Evolutionary conservation across 805 yeast species (phyloP), one percentile per base, ranked within the genome.

Genomic region (Ogataea minuta): DNA sequence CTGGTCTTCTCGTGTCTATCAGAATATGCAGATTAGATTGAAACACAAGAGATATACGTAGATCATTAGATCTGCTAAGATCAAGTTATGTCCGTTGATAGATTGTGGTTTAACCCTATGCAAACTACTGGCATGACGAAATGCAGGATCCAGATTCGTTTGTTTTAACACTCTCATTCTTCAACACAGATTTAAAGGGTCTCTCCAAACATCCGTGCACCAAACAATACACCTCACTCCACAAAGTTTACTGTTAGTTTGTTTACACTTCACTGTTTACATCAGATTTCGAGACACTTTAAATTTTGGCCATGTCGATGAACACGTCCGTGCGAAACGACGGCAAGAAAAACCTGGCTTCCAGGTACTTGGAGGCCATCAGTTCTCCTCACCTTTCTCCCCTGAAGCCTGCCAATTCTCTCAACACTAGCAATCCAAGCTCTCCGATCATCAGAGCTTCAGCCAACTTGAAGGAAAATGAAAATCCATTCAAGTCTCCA

Each of bases 351-450:
- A 57, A 57, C 41, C 41, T 57, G 43, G 62, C 63, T 11, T 56
- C 63, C 4, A 45, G 45, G 39, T 60, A 60, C 31, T 32, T 60
- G 40, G 60, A 55, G 36, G 57, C 62, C 21, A 55, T 59, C 13
- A 57, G 58, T 3, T 44, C 54, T 8, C 48, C 58, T 9, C 46
- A 44, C 23, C 12, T 44, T 3, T 45, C 53, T 3, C 62, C 60
- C 6, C 23, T 57, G 44, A 48, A 36, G 28, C 56, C 54, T 11
- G 34, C 39, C 16, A 46, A 43, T 19, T 29, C 47, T 6, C 24
- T 27, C 20, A 30, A 34, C 28, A 39, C 36, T 3, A 28, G 38
- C 9, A 25, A 23, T 28, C 23, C 40, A 6, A 19, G 36, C 10
- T 46, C 49, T 12, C 44, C 48, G 2, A 31, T 43, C 2, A 45